A percentile compares a stretch with the other conserved stretches of the same genome.
phyloP scores from a whole-genome alignment of 257 asterid genomes.

The Scutellaria galericulata region DNA sequence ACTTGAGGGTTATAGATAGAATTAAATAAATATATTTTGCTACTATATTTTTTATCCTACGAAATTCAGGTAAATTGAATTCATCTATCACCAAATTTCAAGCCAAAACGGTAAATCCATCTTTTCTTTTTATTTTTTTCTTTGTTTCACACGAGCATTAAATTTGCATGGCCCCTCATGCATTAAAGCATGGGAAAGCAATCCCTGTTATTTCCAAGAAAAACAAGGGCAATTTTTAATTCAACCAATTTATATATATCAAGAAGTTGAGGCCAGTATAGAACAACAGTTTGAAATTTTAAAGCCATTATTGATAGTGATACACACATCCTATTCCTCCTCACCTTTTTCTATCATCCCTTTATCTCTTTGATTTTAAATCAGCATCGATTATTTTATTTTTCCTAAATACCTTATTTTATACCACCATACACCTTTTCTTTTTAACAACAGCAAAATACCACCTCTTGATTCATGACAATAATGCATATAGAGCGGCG shows the following conservation, averaged over 20 bases:
- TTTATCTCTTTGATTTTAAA: conserved; percentile 33
- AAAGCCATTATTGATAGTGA: conserved; percentile 43
- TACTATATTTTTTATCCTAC: too few species aligned
- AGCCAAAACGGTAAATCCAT: too few species aligned
- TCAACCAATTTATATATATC: conserved; percentile 41
- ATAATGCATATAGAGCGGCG: conserved; percentile 47
- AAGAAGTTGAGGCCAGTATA: conserved; percentile 50
- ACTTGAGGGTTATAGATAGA: too few species aligned
- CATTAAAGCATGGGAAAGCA: conserved; percentile 54
- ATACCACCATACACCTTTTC: background rate
- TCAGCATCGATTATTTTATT: background rate
- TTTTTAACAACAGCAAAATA: background rate
- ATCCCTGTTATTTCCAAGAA: conserved; percentile 39
- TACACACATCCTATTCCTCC: conserved; percentile 36
- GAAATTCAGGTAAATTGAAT: too few species aligned
- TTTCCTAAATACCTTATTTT: conserved; percentile 3
- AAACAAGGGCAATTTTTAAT: conserved; percentile 41
- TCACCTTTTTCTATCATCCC: conserved; percentile 24
- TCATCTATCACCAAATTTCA: too few species aligned
- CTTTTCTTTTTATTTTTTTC: background rate
- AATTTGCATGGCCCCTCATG: conserved; percentile 67
- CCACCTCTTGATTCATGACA: background rate
- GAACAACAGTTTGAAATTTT: conserved; percentile 33
- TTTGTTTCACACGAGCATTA: conserved; percentile 45
- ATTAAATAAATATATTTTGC: too few species aligned